Conservation (phyloP, 257 asterid genomes). For the Striga asiatica region DNA sequence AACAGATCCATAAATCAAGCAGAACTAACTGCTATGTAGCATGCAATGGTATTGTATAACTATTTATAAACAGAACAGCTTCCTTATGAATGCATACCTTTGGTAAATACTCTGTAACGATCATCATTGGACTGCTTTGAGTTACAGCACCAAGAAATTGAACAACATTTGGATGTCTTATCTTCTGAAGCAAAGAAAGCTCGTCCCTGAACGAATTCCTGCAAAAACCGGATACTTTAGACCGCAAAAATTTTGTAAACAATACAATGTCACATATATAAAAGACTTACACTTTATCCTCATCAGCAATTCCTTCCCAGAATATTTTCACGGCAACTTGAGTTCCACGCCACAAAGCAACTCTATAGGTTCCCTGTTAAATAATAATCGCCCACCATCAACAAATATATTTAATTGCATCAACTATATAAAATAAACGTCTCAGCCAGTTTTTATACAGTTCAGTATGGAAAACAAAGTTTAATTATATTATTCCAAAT, state of each 20-base stretch:
- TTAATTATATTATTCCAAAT: no score
- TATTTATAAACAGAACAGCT: constrained; percentile 1
- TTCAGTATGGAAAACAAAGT: no score
- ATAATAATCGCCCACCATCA: neutral
- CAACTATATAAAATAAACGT: no score
- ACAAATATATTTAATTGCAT: no score
- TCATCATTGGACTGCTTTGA: constrained; percentile 97
- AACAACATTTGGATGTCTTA: constrained; percentile 92
- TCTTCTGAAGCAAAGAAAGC: constrained; percentile 84
- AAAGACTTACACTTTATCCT: constrained; percentile 81
- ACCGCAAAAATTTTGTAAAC: neutral
- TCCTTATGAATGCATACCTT: constrained; percentile 49
- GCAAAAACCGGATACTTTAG: constrained; percentile 17
- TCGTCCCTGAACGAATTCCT: constrained; percentile 83
- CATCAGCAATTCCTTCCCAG: constrained; percentile 64
- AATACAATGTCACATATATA: neutral
- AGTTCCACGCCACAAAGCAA: constrained; percentile 88
- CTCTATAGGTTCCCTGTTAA: constrained; percentile 74
- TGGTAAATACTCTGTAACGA: constrained; percentile 90
- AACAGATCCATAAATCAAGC: no score
- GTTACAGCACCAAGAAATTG: constrained; percentile 99
- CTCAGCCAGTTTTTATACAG: no score
- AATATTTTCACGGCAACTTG: constrained; percentile 83
- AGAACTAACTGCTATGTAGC: no score
- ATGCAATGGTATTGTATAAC: no score